Percentiles rank a stretch among this genome's conserved stretches.
Evolutionary conservation across 441 rosid genomes (phyloP).

Genomic region (Macaranga tanarius): DNA sequence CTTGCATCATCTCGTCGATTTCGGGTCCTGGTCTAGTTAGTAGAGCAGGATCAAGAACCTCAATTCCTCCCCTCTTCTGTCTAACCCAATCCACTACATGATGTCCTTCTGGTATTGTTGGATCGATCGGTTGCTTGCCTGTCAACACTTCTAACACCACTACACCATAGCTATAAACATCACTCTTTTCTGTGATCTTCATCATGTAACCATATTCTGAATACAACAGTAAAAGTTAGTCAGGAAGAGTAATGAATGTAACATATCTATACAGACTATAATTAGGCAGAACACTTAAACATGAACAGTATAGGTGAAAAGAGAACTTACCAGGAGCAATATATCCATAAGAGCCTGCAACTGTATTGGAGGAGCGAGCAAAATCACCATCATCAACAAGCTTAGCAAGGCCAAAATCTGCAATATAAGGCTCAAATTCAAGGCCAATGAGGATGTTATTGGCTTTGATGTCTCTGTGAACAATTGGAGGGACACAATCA

Average conservation of each 20-base stretch:
- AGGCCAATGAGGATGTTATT: constrained; percentile 89
- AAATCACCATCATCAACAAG: constrained; percentile 88
- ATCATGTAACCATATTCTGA: constrained; percentile 92
- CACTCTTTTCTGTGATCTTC: constrained; percentile 97
- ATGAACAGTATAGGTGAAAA: neutral
- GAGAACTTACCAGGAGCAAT: constrained; percentile 85
- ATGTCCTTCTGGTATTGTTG: constrained; percentile 87
- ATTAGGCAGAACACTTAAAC: neutral
- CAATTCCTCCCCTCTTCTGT: constrained; percentile 54
- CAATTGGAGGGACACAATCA: constrained; percentile 88
- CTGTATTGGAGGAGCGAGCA: constrained; percentile 80
- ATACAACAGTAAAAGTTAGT: constrained; percentile 14
- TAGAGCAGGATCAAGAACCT: constrained; percentile 65
- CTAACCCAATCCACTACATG: constrained; percentile 93
- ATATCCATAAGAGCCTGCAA: constrained; percentile 95
- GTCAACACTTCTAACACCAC: constrained; percentile 84
- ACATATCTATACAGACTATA: neutral
- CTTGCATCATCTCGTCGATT: constrained; percentile 82
- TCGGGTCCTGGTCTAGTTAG: constrained; percentile 58
- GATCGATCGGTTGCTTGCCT: constrained; percentile 94
- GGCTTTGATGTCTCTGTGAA: constrained; percentile 95
- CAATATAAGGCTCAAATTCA: constrained; percentile 89
- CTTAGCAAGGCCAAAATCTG: constrained; percentile 96
- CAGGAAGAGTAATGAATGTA: too few relatives aligned
- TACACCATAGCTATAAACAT: constrained; percentile 93